phyloP scores from a whole-genome alignment of 2,329 filamentous ascomycete species.

The Eutypella sp. region DNA sequence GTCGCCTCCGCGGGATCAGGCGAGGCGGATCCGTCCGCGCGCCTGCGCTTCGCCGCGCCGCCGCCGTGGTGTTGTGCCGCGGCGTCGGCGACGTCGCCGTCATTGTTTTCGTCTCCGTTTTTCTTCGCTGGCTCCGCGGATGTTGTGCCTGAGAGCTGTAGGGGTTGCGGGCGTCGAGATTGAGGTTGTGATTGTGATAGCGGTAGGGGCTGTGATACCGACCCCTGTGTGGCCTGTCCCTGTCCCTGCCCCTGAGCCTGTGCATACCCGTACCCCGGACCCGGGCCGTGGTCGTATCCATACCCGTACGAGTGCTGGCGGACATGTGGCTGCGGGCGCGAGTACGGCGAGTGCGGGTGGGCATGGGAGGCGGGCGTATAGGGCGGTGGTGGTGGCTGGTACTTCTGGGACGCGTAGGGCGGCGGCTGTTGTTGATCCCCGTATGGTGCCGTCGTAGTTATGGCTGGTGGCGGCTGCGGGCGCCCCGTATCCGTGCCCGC shows the following conservation, averaged over 20 bases:
- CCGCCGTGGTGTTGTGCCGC: no score
- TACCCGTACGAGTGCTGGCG: not conserved
- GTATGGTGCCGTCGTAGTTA: not conserved
- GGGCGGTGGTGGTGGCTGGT: not conserved
- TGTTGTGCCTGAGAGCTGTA: not conserved
- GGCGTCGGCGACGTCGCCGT: not conserved
- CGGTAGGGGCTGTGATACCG: not conserved
- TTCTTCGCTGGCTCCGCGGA: not conserved
- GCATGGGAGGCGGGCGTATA: not conserved
- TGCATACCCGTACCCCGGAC: no score
- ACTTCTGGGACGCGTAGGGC: no score
- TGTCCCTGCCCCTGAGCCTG: no score
- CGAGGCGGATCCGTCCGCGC: not conserved
- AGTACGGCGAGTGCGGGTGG: not conserved
- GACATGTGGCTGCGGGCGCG: not conserved
- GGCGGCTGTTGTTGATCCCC: not conserved
- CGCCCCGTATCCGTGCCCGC: no score
- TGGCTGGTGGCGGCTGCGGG: not conserved
- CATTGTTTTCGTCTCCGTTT: not conserved
- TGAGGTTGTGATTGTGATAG: not conserved
- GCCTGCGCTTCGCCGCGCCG: not conserved
- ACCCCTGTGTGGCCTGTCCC: not conserved
- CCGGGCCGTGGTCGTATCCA: not conserved
- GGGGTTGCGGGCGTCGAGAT: not conserved
- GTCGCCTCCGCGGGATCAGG: not conserved